phyloP scores from a whole-genome alignment of 495 filamentous ascomycete species.

The Penicillium daleae region DNA sequence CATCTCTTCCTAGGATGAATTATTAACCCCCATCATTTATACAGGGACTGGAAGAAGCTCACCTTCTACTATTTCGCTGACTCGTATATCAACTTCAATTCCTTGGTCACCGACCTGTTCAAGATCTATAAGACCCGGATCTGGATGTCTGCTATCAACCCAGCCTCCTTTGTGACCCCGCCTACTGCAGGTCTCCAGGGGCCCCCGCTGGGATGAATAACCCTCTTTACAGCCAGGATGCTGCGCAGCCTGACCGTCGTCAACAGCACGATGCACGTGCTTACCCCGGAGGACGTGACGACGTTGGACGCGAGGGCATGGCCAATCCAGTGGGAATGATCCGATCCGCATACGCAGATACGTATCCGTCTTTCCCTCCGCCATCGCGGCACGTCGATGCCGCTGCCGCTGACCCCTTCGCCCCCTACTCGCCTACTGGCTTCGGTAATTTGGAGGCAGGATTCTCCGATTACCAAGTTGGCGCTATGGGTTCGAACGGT shows the following conservation, averaged over 20 bases:
- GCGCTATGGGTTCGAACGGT: conserved; percentile 27
- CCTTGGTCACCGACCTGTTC: conserved; percentile 94
- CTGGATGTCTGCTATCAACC: conserved; percentile 99
- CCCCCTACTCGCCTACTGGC: conserved; percentile 34
- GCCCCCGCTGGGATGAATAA: conserved; percentile 32
- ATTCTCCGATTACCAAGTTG: conserved; percentile 38
- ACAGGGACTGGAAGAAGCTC: conserved; percentile 97
- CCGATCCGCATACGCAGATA: conserved; percentile 41
- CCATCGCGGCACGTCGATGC: conserved; percentile 35
- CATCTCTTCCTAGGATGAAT: too few species aligned
- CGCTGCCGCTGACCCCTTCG: conserved; percentile 41
- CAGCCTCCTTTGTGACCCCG: conserved; percentile 88
- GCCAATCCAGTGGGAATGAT: conserved; percentile 39
- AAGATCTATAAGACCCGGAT: conserved; percentile 99
- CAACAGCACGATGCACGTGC: conserved; percentile 40
- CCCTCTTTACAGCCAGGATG: conserved; percentile 42
- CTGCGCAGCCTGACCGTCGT: conserved; percentile 36
- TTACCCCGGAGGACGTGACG: conserved; percentile 37
- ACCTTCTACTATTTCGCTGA: conserved; percentile 99
- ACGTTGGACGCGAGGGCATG: conserved; percentile 37
- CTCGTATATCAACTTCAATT: conserved; percentile 98
- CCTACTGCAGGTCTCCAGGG: conserved; percentile 68
- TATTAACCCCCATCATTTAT: too few species aligned
- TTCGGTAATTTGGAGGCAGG: conserved; percentile 41
- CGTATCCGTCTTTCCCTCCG: conserved; percentile 43